Evolutionary conservation across 768 basidiomycete genomes (phyloP).

Genomic region (Clitopilus passeckerianus): DNA sequence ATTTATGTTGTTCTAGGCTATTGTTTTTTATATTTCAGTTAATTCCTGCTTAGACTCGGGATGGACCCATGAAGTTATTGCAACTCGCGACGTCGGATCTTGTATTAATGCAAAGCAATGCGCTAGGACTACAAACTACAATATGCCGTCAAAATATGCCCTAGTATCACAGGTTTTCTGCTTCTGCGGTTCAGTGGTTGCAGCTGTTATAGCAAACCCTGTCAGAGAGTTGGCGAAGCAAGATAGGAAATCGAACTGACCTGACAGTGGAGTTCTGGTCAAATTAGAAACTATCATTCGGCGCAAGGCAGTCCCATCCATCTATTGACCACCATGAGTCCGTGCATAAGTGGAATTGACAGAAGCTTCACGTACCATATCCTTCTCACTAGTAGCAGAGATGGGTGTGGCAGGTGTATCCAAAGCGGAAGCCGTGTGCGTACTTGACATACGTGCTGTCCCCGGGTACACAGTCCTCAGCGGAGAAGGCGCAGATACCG

Average conservation of each 20-base stretch:
- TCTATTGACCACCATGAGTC: constrained; percentile 6
- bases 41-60: constrained; percentile 3
- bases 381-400: neutral
- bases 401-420: neutral
- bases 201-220: neutral
- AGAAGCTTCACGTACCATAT: neutral
- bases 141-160: constrained; percentile 17
- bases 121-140: neutral
- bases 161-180: constrained; percentile 8
- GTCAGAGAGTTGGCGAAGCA: neutral
- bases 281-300: constrained; percentile 32
- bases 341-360: neutral
- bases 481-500: constrained; percentile 5
- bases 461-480: neutral
- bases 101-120: neutral
- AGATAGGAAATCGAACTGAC: neutral
- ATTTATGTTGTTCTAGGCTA: neutral
- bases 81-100: neutral
- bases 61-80: neutral
- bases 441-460: neutral
- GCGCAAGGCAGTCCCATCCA: constrained; percentile 25
- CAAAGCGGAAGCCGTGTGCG: neutral
- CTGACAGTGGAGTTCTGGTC: constrained; percentile 11
- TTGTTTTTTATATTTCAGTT: constrained; percentile 1
- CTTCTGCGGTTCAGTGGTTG: neutral